Evolutionary conservation across 1,284 basidiomycete genomes (phyloP), one percentile per base, ranked within the genome.

Genomic region (Cutaneotrichosporon daszewskae): DNA sequence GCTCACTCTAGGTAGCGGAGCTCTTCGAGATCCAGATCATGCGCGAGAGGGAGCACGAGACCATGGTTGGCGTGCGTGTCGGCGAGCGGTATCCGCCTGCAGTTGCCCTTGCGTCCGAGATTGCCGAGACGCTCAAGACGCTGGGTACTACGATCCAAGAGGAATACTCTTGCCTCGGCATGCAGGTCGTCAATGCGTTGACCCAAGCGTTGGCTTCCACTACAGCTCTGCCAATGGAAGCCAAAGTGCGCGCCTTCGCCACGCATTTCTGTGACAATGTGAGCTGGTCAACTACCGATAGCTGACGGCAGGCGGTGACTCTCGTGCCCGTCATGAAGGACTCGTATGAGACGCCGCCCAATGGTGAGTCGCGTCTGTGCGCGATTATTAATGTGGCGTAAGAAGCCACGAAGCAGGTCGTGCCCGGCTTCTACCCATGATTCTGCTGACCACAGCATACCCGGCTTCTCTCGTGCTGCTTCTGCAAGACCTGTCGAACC

Each of bases 21-120:
- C 49, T 51, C 43, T 65, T 65, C 36, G 52, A 52, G 4, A 48
- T 63, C 33, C 37, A 53, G 25, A 47, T 58, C 16, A 53, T 59
- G 40, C 34, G 48, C 16, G 62, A 65, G 41, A 52, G 47, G n/a
- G 50, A 58, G 34, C 60, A 63, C 37, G 58, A 61, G 51, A 53
- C 48, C 5, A 49, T 65, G 47, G 47, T 47, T 12, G 57, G 52
- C 2, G 51, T 58, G n/a, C 43, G 43, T 16, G 57, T 64, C 1
- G 62, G 62, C 4, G 60, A 62, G 43, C 45, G 60, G 24, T 56
- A 47, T 34, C 37, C 40, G 10, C 47, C 48, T 1, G 61, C 52
- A 0, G 49, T 51, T 8, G 42, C 33, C 10, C 26, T 57, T 5
- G 51, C 45, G 0, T 45, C 37, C n/a, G 53, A 48, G 16, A 31